Conservation (phyloP, 1,284 basidiomycete species). For the Rhodofomes roseus region DNA sequence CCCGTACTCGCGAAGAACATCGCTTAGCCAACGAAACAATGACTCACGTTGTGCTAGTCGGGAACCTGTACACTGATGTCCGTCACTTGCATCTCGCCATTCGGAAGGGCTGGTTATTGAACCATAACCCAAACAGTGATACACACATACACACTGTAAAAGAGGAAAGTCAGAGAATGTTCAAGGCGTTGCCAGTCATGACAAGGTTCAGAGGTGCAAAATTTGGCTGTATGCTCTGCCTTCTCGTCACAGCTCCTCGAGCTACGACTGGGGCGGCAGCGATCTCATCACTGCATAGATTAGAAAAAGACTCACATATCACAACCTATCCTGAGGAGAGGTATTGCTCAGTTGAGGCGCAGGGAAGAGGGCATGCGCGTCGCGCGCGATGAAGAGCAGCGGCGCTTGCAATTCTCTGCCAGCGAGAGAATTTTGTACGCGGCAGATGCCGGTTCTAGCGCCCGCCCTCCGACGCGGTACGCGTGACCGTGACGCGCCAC, state of each 20-base stretch:
- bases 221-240: slow-evolving; percentile 33
- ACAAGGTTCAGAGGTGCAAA: slow-evolving; percentile 27
- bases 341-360: too few species aligned
- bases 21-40: too few species aligned
- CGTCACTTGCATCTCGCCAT: too few species aligned
- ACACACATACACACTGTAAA: background rate
- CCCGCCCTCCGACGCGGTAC: background rate
- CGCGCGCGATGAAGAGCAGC: background rate
- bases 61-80: too few species aligned
- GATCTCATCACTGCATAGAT: slow-evolving; percentile 22
- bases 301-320: background rate
- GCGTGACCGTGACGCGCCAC: background rate
- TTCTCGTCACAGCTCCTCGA: slow-evolving; percentile 27
- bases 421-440: background rate
- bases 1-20: slow-evolving; percentile 7
- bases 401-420: background rate
- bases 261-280: slow-evolving; percentile 35
- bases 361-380: background rate
- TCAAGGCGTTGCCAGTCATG: background rate
- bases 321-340: background rate
- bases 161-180: background rate
- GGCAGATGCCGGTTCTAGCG: background rate
- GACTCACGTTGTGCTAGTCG: too few species aligned
- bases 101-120: too few species aligned
- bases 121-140: background rate